Base-by-base conservation (phyloP, 2,329 filamentous ascomycete species). In the Ceratocystis eucalypticola region DNA sequence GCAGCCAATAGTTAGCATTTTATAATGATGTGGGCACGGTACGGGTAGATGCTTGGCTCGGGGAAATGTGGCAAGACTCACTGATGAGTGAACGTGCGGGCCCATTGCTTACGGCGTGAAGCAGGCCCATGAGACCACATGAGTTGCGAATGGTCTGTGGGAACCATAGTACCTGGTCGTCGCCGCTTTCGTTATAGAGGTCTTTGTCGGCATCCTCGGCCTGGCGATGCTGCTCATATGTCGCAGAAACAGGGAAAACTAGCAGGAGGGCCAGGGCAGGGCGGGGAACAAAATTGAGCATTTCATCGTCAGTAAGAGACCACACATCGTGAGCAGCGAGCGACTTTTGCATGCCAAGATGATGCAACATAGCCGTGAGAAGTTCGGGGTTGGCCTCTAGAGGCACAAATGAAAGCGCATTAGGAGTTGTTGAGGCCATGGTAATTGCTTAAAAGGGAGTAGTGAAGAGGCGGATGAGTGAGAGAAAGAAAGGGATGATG, bases 91-190 rank as follows among this genome's bases (percentile, higher is more conserved):
- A 76, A 66, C 82, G 78, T 0, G 89, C 87, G 1, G 81, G 80
- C 0, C 91, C 91, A 75, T 97, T 99, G 59, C 82, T 81, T 0
- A 90, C 84, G 20, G 87, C 88, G 74, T 97, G 94, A 59, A 97
- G 75, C 33, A 97, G 76, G 0, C 89, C 94, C 79, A 96, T 96
- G 57, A 96, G 78, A 0, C 93, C 93, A 75, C 93, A 97, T 0
- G 93, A 91, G 74, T 97, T 96, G 68, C 88, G 84, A 71, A 97
- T 96, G 0, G 92, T 97, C 78, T 97, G 93, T 71, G 85, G 88
- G 81, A 92, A 97, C 94, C 93, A 99, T 6, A 96, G 73, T 0
- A 96, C 89, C 73, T 96, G 90, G 0, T 72, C 73, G 0, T 81
- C 76, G 1, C 91, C 91, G 20, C 79, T 80, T 55, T 87, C 88